Conservation (phyloP, 1,284 basidiomycete species). For the Veloporphyrellus conicus region DNA sequence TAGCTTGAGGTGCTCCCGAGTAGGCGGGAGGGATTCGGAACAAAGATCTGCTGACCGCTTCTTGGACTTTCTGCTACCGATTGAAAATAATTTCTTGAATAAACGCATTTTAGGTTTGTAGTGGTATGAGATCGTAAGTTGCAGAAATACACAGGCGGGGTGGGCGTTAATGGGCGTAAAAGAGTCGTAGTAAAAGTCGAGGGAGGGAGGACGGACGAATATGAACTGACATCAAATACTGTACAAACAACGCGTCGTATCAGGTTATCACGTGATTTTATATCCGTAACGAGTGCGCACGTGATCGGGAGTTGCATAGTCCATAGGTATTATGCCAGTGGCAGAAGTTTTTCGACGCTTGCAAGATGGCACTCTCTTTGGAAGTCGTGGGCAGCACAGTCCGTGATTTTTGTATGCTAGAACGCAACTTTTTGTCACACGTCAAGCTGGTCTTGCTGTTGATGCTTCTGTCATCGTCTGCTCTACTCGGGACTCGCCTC, state of each 20-base stretch:
- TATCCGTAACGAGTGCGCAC: background rate
- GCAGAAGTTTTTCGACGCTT: background rate
- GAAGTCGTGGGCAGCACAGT: conserved; percentile 46
- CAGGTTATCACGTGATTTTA: conserved; percentile 20
- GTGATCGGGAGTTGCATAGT: no score
- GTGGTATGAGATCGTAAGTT: conserved; percentile 29
- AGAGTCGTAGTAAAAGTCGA: conserved; percentile 12
- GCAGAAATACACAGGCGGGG: background rate
- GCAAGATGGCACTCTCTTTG: conserved; percentile 23
- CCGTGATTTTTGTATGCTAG: conserved; percentile 71
- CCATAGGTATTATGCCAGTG: no score
- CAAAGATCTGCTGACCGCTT: conserved; percentile 25
- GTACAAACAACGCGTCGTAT: conserved; percentile 33
- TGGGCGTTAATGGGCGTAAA: conserved; percentile 30
- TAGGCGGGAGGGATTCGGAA: conserved; percentile 5
- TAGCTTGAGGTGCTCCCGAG: conserved; percentile 16
- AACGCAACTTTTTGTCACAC: conserved; percentile 66
- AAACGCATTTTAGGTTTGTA: conserved; percentile 52
- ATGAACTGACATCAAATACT: conserved; percentile 48
- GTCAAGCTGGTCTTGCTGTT: conserved; percentile 62
- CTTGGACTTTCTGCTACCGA: conserved; percentile 60
- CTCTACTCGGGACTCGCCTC: conserved; percentile 57
- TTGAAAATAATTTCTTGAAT: conserved; percentile 65
- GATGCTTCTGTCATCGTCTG: conserved; percentile 57
- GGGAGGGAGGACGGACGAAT: conserved; percentile 19